phyloP scores from a whole-genome alignment of 345 rosid genomes.

The Combretum micranthum region DNA sequence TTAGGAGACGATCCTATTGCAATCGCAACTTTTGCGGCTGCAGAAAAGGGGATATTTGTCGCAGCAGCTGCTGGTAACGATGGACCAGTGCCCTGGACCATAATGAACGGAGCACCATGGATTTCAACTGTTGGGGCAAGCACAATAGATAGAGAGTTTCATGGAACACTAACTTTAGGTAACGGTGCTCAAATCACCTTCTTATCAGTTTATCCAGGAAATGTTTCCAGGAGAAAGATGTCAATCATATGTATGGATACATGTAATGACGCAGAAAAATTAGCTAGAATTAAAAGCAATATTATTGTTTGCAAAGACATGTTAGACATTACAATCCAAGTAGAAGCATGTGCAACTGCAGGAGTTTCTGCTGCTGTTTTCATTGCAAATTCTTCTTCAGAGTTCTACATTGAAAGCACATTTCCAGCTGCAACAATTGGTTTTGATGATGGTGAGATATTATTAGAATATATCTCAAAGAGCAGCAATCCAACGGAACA shows the following conservation, averaged over 20 bases:
- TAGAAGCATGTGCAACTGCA: constrained; percentile 18
- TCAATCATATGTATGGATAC: constrained; percentile 25
- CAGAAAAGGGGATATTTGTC: constrained; percentile 27
- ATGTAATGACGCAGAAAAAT: constrained; percentile 18
- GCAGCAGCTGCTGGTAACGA: constrained; percentile 44
- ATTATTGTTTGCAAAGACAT: constrained; percentile 28
- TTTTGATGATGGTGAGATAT: constrained; percentile 13
- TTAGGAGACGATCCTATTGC: constrained; percentile 30
- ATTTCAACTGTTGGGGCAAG: constrained; percentile 29
- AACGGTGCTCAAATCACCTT: constrained; percentile 18
- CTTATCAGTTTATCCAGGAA: constrained; percentile 29
- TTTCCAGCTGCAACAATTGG: constrained; percentile 29
- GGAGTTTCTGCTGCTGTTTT: constrained; percentile 31
- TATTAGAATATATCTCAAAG: constrained; percentile 20
- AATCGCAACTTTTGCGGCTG: constrained; percentile 36
- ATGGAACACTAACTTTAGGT: constrained; percentile 25
- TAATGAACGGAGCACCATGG: constrained; percentile 43
- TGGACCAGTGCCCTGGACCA: constrained; percentile 19
- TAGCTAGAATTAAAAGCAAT: constrained; percentile 16
- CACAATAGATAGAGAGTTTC: constrained; percentile 27
- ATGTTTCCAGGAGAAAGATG: constrained; percentile 6
- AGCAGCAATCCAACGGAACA: constrained; percentile 20
- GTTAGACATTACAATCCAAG: constrained; percentile 16
- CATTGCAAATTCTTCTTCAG: constrained; percentile 13
- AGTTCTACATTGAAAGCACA: constrained; percentile 16